phyloP scores from a whole-genome alignment of 331 rosid genomes.

The Malus hybrid region DNA sequence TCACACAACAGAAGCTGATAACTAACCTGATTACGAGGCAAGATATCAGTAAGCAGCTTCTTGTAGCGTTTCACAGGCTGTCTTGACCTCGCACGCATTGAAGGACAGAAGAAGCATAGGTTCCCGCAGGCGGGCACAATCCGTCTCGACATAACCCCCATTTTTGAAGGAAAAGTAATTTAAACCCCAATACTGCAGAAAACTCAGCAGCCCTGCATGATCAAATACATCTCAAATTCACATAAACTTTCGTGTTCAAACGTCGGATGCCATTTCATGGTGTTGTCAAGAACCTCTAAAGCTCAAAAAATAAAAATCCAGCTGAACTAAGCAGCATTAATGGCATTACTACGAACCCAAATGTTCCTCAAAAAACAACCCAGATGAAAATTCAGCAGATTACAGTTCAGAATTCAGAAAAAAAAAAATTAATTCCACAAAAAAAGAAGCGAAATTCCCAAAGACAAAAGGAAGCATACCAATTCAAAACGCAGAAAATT shows the following conservation, averaged over 20 bases:
- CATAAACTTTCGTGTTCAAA: neutral
- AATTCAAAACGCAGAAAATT: constrained; percentile 12
- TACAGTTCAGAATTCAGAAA: constrained; percentile 2
- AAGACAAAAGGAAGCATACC: constrained; percentile 13
- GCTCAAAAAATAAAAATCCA: neutral
- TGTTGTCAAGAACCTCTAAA: neutral
- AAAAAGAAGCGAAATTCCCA: neutral
- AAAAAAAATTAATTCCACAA: neutral
- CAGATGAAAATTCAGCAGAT: neutral
- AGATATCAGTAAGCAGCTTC: constrained; percentile 68
- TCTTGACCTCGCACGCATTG: constrained; percentile 86
- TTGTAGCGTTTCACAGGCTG: constrained; percentile 96
- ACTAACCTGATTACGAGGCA: constrained; percentile 78
- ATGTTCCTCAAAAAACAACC: neutral
- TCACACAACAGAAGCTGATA: constrained; percentile 7
- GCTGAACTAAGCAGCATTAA: neutral
- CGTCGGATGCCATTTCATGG: neutral
- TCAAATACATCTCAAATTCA: neutral
- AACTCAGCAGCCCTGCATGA: neutral
- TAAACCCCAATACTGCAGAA: constrained; percentile 13
- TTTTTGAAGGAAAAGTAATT: constrained; percentile 17
- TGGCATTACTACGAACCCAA: neutral
- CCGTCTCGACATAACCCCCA: constrained; percentile 99
- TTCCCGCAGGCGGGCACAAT: constrained; percentile 89
- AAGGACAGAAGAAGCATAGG: constrained; percentile 87